Evolutionary conservation across 352 stramenopile genomes (phyloP), one percentile per base, ranked within the genome.

Genomic region (Phytopythium chamaehyphon): DNA sequence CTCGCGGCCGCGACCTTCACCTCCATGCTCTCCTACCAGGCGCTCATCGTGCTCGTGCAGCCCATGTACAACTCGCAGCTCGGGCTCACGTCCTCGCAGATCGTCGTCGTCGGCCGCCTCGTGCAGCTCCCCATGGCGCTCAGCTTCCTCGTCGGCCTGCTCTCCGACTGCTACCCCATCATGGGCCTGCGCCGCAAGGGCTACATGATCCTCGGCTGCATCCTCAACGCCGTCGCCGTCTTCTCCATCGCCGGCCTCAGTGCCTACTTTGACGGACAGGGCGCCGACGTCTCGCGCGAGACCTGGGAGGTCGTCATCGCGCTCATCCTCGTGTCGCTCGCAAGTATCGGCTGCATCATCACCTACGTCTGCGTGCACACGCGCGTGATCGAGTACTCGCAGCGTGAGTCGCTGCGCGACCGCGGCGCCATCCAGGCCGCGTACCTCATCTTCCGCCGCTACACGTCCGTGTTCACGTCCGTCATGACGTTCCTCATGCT

Each of bases 121-220:
- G 77, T 95, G 28, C 67, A 93, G 40, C 69, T 97, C 53, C 87
- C 89, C 24, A 95, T 90, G 78, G 79, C 73, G 15, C 75, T 96
- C 44, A 96, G 89, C 66, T 90, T 97, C 40, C 66, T 97, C 12
- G 76, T 96, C 37, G 90, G 90, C 28, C 66, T 97, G 2, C 54
- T 97, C 12, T 95, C 77, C 16, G 88, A 98, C 61, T 96, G 76
- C 46, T 91, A 95, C 56, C 90, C 92, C 31, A 93, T 97, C 68
- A 86, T 88, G 69, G 88, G 89, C 2, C 71, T 92, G 16, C 87
- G 84, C 19, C 77, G 89, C 42, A 97, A 96, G 67, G 80, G 83
- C 12, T 98, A 97, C 68, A 96, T 97, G 70, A 83, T 96, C 35
- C 52, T 94, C 31, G 92, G 92, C 6, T 78, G 66, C 40, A 60